Evolutionary conservation across 768 basidiomycete species (phyloP).

Genomic region (Tremella yokohamensis): DNA sequence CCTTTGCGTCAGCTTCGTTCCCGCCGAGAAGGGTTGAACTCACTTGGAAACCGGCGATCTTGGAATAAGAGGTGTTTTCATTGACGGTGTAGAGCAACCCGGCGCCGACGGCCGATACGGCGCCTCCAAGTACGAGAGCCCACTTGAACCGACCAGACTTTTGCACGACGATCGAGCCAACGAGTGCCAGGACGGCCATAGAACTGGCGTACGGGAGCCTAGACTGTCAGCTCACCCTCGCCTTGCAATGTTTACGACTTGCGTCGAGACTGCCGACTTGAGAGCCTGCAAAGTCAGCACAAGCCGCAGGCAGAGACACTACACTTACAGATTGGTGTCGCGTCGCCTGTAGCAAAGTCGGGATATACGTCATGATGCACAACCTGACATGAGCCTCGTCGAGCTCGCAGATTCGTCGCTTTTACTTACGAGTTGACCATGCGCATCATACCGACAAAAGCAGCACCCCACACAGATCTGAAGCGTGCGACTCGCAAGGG

Average conservation of each 20-base stretch:
- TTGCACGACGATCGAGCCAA: conserved; percentile 13
- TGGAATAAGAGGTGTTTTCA: conserved; percentile 6
- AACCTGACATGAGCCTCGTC: background rate
- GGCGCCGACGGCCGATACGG: conserved; percentile 7
- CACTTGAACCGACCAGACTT: conserved; percentile 14
- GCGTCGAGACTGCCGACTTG: conserved; percentile 12
- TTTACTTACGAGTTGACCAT: conserved; percentile 12
- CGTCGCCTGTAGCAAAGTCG: conserved; percentile 15
- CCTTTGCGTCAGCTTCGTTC: background rate
- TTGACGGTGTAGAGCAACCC: conserved; percentile 9
- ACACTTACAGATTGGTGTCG: conserved; percentile 12
- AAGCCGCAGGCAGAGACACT: background rate
- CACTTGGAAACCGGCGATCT: conserved; percentile 12
- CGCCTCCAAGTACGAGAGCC: conserved; percentile 1
- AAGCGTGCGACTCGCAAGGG: conserved; percentile 7
- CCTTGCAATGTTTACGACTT: background rate
- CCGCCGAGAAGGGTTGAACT: background rate
- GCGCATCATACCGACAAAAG: conserved; percentile 6
- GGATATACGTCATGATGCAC: conserved; percentile 10
- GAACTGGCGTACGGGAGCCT: conserved; percentile 14
- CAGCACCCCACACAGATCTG: conserved; percentile 9
- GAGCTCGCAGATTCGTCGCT: background rate
- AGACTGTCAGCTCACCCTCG: background rate
- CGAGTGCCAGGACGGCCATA: conserved; percentile 11
- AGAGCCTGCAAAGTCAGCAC: conserved; percentile 5